These are phyloP conservation scores for Mantamonas sphyraenae DNA, from an alignment of 78 protist genomes.

Conservation along the genomic window DNA sequence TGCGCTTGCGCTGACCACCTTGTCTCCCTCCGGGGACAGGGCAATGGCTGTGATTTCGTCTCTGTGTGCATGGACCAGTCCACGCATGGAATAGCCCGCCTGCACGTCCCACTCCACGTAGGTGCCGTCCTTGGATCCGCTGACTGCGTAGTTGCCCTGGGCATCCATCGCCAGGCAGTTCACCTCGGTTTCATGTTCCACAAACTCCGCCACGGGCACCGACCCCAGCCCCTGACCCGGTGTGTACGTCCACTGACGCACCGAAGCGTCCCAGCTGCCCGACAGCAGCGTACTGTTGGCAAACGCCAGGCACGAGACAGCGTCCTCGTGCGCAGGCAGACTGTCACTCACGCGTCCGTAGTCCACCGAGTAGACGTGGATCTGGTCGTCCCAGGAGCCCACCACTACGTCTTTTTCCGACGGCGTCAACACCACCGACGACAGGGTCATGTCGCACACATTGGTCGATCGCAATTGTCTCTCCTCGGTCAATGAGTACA, in stretches of 20 bases:
- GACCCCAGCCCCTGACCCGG: background rate
- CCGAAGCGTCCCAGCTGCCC: too few relatives aligned
- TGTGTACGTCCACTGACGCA: too few relatives aligned
- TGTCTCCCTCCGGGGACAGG: too few relatives aligned
- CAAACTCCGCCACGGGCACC: background rate
- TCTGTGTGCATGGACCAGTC: too few relatives aligned
- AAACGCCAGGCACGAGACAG: background rate
- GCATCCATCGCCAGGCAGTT: background rate
- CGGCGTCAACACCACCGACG: background rate
- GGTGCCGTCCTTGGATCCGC: background rate
- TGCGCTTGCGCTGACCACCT: too few relatives aligned
- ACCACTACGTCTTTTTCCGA: background rate
- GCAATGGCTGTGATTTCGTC: too few relatives aligned
- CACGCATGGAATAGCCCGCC: too few relatives aligned
- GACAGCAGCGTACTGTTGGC: too few relatives aligned
- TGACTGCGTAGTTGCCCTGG: background rate
- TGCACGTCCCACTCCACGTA: too few relatives aligned
- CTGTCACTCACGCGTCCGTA: background rate
- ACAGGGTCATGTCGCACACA: background rate
- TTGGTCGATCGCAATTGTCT: background rate
- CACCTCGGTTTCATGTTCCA: background rate
- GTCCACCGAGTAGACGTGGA: background rate
- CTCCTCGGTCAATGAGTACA: background rate
- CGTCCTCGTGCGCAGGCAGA: constrained; percentile 1
- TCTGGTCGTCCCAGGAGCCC: background rate